phyloP scores from a whole-genome alignment of 176 grass and related monocot species.

The Chrysopogon serrulatus region DNA sequence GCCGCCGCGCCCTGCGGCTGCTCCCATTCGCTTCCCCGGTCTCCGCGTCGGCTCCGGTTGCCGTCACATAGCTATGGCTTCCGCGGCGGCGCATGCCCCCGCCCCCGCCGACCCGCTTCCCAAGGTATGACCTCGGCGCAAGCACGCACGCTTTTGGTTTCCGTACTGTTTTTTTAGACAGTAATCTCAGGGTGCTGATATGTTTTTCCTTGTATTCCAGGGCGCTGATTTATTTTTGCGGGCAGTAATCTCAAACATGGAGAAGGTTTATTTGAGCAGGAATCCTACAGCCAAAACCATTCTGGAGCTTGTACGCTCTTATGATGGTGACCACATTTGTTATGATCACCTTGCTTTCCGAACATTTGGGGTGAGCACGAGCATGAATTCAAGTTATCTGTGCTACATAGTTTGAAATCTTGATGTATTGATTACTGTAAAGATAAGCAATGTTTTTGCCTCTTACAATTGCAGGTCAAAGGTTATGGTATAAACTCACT shows the following conservation, averaged over 20 bases:
- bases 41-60: neutral
- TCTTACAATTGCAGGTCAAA: conserved; percentile 62
- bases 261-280: conserved; percentile 82
- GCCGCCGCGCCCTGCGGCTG: neutral
- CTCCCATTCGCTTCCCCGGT: neutral
- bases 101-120: conserved; percentile 26
- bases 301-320: conserved; percentile 70
- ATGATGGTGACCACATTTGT: conserved; percentile 70
- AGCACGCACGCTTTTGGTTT: neutral
- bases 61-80: conserved; percentile 30
- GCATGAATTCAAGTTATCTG: neutral
- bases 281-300: conserved; percentile 85
- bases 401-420: neutral
- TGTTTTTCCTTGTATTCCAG: conserved; percentile 65
- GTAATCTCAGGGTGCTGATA: no score
- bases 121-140: conserved; percentile 22
- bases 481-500: conserved; percentile 93
- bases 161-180: no score
- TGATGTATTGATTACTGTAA: conserved; percentile 2
- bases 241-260: conserved; percentile 65
- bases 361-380: conserved; percentile 74
- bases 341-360: conserved; percentile 97
- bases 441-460: neutral
- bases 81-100: neutral
- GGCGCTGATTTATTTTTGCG: conserved; percentile 74